These are phyloP conservation scores for Leucosporidium creatinivorum DNA, from an alignment of 768 basidiomycete species.

Conservation along the genomic window DNA sequence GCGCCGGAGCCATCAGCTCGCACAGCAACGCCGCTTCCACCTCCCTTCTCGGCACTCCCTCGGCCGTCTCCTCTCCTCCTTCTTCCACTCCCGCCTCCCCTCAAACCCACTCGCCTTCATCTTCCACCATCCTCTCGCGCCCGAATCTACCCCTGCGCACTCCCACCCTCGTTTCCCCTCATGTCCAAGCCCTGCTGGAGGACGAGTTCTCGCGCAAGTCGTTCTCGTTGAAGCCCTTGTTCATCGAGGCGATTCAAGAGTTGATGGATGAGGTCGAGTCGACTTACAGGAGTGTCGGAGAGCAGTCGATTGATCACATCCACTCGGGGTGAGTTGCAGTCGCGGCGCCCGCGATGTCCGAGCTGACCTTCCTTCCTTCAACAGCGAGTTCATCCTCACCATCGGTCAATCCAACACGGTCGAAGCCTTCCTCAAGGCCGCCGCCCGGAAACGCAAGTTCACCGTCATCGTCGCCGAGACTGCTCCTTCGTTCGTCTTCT, in stretches of 20 bases:
- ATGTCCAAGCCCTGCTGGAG: constrained; percentile 17
- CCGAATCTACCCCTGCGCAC: neutral
- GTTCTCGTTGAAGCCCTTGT: constrained; percentile 65
- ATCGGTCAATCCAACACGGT: constrained; percentile 92
- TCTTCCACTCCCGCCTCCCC: constrained; percentile 3
- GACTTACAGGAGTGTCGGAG: constrained; percentile 88
- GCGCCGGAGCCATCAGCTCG: neutral
- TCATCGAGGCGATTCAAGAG: constrained; percentile 96
- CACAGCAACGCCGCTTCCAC: neutral
- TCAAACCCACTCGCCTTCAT: neutral
- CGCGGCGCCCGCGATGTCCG: neutral
- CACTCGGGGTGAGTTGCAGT: constrained; percentile 77
- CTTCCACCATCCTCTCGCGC: neutral
- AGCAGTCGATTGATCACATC: constrained; percentile 89
- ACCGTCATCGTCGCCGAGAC: constrained; percentile 95
- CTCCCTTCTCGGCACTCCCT: neutral
- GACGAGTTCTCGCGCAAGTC: constrained; percentile 41
- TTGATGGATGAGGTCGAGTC: constrained; percentile 93
- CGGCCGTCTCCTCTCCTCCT: neutral
- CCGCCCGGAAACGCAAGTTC: constrained; percentile 80
- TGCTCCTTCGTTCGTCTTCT: constrained; percentile 69
- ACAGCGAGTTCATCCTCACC: constrained; percentile 86
- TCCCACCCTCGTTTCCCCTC: neutral
- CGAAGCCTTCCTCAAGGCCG: constrained; percentile 84
- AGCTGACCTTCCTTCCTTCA: neutral